Evolutionary conservation across 148 eudicot species (phyloP).

Genomic region (Fagopyrum esculentum): DNA sequence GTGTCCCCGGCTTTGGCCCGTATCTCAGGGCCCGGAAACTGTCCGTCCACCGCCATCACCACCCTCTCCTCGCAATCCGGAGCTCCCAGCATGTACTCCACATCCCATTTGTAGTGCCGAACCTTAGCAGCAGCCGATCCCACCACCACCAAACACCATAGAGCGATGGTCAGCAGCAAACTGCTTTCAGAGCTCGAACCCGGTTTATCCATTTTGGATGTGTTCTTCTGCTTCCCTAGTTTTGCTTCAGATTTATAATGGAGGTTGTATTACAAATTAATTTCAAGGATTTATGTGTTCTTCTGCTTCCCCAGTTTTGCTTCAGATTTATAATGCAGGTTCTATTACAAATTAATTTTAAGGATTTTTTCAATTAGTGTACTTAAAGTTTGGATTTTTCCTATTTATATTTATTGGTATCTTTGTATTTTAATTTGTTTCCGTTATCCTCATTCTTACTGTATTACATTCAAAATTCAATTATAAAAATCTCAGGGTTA

Average conservation of each 20-base stretch:
- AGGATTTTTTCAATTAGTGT: too few relatives aligned
- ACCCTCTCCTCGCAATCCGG: slow-evolving; percentile 59
- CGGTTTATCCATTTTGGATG: background rate
- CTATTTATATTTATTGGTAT: too few relatives aligned
- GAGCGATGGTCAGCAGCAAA: background rate
- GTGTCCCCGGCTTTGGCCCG: slow-evolving; percentile 60
- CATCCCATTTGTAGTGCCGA: slow-evolving; percentile 52
- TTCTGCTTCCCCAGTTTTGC: too few relatives aligned
- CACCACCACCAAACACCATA: background rate
- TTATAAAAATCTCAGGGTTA: too few relatives aligned
- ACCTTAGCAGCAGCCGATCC: background rate
- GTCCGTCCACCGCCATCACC: slow-evolving; percentile 65
- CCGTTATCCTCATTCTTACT: too few relatives aligned
- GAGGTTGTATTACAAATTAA: too few relatives aligned
- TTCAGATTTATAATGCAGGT: too few relatives aligned
- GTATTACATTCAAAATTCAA: too few relatives aligned
- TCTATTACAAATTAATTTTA: too few relatives aligned
- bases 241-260: background rate
- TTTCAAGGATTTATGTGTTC: too few relatives aligned
- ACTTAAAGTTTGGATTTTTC: too few relatives aligned
- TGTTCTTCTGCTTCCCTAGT: background rate
- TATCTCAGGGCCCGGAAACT: slow-evolving; percentile 81
- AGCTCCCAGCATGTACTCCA: slow-evolving; percentile 57
- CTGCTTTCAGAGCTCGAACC: background rate
- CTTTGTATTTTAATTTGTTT: too few relatives aligned